A percentile compares a stretch with the other conserved stretches of the same genome.
Evolutionary conservation across 2,329 filamentous ascomycete species (phyloP).

Genomic region (Massarina eburnea): DNA sequence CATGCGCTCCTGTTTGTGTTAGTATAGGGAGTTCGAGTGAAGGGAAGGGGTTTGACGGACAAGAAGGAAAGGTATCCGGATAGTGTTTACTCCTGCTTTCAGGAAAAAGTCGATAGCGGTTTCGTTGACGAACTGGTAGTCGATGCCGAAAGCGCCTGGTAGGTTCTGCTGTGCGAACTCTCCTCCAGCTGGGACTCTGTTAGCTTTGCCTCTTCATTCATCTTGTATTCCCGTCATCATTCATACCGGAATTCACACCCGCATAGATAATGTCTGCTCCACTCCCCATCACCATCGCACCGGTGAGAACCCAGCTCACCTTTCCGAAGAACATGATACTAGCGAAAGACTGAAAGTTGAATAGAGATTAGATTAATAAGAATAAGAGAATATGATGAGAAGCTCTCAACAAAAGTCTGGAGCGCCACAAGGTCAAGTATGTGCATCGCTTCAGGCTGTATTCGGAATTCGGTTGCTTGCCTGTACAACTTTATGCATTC

Average conservation of each 20-base stretch:
- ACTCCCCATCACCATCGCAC: constrained; percentile 8
- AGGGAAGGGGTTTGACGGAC: constrained; percentile 6
- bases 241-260: constrained; percentile 23
- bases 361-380: constrained; percentile 4
- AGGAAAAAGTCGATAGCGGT: constrained; percentile 33
- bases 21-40: not conserved
- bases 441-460: not conserved
- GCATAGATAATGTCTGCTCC: constrained; percentile 23
- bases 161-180: constrained; percentile 34
- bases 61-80: constrained; percentile 52
- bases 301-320: constrained; percentile 14
- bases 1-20: constrained; percentile 47
- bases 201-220: not conserved
- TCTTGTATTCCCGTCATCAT: not conserved
- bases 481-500: not conserved
- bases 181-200: constrained; percentile 17
- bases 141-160: constrained; percentile 53
- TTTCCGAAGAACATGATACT: constrained; percentile 6
- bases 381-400: constrained; percentile 1
- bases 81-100: constrained; percentile 31
- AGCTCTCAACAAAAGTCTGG: constrained; percentile 1
- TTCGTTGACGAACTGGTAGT: constrained; percentile 55
- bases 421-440: constrained; percentile 5
- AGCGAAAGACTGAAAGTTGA: not conserved
- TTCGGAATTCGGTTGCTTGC: not conserved